phyloP scores from a whole-genome alignment of 345 rosid species.

The Linum tenue region DNA sequence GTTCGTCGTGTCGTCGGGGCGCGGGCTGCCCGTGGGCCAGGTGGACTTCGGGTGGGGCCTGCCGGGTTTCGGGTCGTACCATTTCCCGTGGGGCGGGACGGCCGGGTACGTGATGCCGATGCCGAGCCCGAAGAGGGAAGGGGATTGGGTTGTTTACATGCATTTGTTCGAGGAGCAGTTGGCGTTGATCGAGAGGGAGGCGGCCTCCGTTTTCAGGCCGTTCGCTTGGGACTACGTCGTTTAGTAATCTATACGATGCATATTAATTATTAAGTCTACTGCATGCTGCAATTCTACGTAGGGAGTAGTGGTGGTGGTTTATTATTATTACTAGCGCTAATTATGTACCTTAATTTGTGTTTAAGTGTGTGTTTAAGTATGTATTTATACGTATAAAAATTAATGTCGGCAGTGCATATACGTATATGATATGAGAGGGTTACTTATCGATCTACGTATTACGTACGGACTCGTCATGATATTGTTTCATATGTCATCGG shows the following conservation, averaged over 20 bases:
- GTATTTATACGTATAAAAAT: no score
- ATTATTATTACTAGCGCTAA: slow-evolving; percentile 28
- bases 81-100: slow-evolving; percentile 44
- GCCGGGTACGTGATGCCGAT: slow-evolving; percentile 51
- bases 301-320: no score
- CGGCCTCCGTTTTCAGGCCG: slow-evolving; percentile 31
- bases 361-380: no score
- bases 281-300: no score
- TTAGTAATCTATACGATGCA: no score
- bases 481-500: no score
- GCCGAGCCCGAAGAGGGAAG: slow-evolving; percentile 36
- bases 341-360: background rate
- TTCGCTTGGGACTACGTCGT: slow-evolving; percentile 30
- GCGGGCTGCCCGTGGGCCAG: slow-evolving; percentile 35
- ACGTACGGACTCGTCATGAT: no score
- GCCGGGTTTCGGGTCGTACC: slow-evolving; percentile 40
- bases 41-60: slow-evolving; percentile 57
- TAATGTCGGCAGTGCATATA: no score
- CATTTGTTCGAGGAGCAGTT: slow-evolving; percentile 31
- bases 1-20: slow-evolving; percentile 71
- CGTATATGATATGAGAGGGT: no score
- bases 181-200: slow-evolving; percentile 32
- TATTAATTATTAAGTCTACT: no score
- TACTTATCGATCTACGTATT: no score
- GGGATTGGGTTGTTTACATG: slow-evolving; percentile 51